Evolutionary conservation across 495 filamentous ascomycete genomes (phyloP), one percentile per base, ranked within the genome.

Genomic region (Daldinia bambusicola): DNA sequence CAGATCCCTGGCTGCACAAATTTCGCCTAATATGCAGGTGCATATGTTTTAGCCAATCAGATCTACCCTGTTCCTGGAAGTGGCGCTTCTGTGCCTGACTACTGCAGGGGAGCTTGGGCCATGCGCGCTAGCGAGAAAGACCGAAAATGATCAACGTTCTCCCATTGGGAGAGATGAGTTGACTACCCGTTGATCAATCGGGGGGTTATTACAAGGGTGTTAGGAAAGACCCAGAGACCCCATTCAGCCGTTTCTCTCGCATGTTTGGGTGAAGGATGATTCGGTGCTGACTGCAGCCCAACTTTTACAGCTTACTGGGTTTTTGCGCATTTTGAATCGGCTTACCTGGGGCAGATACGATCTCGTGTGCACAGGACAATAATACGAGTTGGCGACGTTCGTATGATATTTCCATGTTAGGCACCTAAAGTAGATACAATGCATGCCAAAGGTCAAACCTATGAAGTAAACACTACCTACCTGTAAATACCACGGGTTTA

Each of bases 91-190:
- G 71, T 74, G 59, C 71, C 71, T 74, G 71, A 65, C 67, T 74
- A 74, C 67, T 51, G 69, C 66, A 52, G 36, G 38, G 72, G 63
- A 71, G 69, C 74, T 70, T 78, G 76, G 71, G 63, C 73, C 69
- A 71, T 22, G 2, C 38, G 45, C 59, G 36, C 63, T 67, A 34
- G 32, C n/a, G 31, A 69, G 57, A 58, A 73, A 69, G 66, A 66
- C 70, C 70, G 61, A 73, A 59, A 48, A 69, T 62, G 70, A 72
- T 68, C 70, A 62, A 43, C 65, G 50, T 69, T 43, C 60, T 53
- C 26, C 43, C 50, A 53, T 53, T 53, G 50, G 50, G 20, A 61
- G 40, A 51, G 57, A 53, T 63, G 69, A 60, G 52, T 66, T 56
- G 69, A 67, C 53, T 10, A n/a, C 26, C 31, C 53, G 52, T 66